A percentile compares a stretch with the other conserved stretches of the same genome.
Conservation (phyloP, 2,329 filamentous ascomycete genomes). For the Pleomassaria siparia region DNA sequence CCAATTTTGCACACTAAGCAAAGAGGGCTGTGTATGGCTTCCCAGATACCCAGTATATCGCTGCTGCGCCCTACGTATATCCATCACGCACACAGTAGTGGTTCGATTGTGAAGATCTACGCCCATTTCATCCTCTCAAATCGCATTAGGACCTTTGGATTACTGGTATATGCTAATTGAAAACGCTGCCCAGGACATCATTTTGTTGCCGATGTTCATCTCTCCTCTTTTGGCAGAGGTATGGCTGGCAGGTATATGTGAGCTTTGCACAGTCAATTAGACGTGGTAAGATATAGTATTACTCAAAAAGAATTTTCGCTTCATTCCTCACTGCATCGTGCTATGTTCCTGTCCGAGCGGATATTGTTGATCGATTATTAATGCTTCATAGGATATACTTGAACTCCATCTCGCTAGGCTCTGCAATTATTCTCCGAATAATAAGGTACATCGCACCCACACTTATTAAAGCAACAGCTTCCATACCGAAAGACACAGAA, state of each 20-base stretch:
- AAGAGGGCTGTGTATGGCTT: neutral
- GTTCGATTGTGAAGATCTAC: too few relatives aligned
- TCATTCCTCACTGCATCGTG: neutral
- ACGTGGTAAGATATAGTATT: neutral
- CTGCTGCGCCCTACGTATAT: neutral
- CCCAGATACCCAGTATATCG: neutral
- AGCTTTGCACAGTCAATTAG: neutral
- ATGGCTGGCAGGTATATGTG: neutral
- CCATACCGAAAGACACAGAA: conserved; percentile 7
- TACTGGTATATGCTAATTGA: too few relatives aligned
- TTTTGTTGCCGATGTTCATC: neutral
- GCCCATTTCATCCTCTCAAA: too few relatives aligned
- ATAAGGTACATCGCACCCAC: neutral
- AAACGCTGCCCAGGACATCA: too few relatives aligned
- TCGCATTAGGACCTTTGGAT: too few relatives aligned
- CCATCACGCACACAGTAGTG: too few relatives aligned
- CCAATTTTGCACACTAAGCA: neutral
- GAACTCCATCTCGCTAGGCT: neutral
- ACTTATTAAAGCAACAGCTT: neutral
- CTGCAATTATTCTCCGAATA: neutral
- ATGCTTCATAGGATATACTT: neutral
- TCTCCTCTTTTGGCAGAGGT: neutral
- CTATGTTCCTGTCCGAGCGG: neutral
- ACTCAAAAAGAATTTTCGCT: neutral
- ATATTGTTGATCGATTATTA: too few relatives aligned